Percentiles rank a stretch among this genome's conserved stretches.
Evolutionary conservation across 805 yeast species (phyloP).

Genomic region (Starmera caribaea): DNA sequence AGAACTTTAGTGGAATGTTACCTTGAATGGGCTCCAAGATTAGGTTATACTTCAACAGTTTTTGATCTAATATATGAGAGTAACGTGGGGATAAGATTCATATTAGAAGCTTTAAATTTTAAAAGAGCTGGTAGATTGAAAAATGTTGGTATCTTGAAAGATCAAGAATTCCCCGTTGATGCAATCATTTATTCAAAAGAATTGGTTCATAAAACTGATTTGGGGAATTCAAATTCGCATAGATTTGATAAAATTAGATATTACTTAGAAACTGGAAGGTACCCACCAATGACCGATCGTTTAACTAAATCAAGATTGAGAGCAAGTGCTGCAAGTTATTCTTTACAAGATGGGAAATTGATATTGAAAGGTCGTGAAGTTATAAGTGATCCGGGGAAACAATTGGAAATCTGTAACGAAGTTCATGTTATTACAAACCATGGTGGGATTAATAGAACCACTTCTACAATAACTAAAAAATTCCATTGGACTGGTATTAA

Average conservation of each 20-base stretch:
- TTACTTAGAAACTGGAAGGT: slow-evolving; percentile 75
- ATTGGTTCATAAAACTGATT: slow-evolving; percentile 43
- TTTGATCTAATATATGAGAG: slow-evolving; percentile 86
- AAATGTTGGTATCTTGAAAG: slow-evolving; percentile 83
- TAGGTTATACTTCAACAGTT: slow-evolving; percentile 78
- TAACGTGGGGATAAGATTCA: slow-evolving; percentile 70
- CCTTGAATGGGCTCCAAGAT: slow-evolving; percentile 81
- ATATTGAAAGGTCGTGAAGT: slow-evolving; percentile 76
- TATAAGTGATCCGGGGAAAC: slow-evolving; percentile 66
- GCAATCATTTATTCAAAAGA: slow-evolving; percentile 80
- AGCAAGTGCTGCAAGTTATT: slow-evolving; percentile 69
- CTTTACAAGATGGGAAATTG: slow-evolving; percentile 60
- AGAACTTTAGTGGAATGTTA: slow-evolving; percentile 74
- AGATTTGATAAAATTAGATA: slow-evolving; percentile 64
- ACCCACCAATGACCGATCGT: slow-evolving; percentile 76
- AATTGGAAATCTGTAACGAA: slow-evolving; percentile 62
- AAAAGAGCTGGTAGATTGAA: slow-evolving; percentile 70
- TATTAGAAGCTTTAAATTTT: slow-evolving; percentile 71
- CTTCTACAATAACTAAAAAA: slow-evolving; percentile 63
- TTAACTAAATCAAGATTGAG: slow-evolving; percentile 84
- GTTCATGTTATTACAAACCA: slow-evolving; percentile 56
- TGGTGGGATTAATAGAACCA: slow-evolving; percentile 84
- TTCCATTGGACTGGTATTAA: slow-evolving; percentile 92
- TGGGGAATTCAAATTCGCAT: slow-evolving; percentile 45
- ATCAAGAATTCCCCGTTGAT: slow-evolving; percentile 78